Percentiles rank a stretch among this genome's conserved stretches.
phyloP scores from a whole-genome alignment of 2,329 filamentous ascomycete genomes.

The Colletotrichum truncatum region DNA sequence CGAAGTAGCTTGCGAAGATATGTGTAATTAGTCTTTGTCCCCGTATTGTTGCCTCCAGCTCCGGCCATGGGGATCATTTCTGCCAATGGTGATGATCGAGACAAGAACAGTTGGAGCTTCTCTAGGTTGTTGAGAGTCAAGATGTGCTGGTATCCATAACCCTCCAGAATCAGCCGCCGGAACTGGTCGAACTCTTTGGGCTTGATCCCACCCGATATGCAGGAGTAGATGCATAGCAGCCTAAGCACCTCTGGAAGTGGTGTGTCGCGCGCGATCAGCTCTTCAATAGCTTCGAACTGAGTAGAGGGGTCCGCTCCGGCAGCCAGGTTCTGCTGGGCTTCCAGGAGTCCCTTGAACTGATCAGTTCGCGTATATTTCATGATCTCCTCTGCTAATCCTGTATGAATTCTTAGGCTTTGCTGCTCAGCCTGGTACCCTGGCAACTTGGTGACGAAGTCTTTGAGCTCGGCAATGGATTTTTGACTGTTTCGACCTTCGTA shows the following conservation, averaged over 20 bases:
- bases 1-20: slow-evolving; percentile 86
- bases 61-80: slow-evolving; percentile 82
- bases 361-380: slow-evolving; percentile 92
- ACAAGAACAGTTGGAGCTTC: slow-evolving; percentile 86
- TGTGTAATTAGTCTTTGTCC: slow-evolving; percentile 86
- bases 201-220: slow-evolving; percentile 87
- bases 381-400: slow-evolving; percentile 91
- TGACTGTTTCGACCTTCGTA: slow-evolving; percentile 88
- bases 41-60: slow-evolving; percentile 68
- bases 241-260: slow-evolving; percentile 85
- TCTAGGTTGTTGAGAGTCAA: slow-evolving; percentile 89
- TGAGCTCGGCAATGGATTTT: slow-evolving; percentile 86
- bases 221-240: slow-evolving; percentile 90
- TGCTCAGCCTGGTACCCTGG: slow-evolving; percentile 94
- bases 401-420: slow-evolving; percentile 90
- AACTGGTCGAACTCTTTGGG: slow-evolving; percentile 90
- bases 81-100: slow-evolving; percentile 79
- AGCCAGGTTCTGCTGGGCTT: slow-evolving; percentile 95
- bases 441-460: slow-evolving; percentile 93
- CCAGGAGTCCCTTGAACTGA: slow-evolving; percentile 85
- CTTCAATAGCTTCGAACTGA: slow-evolving; percentile 91
- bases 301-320: slow-evolving; percentile 88
- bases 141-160: slow-evolving; percentile 94
- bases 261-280: slow-evolving; percentile 89
- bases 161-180: slow-evolving; percentile 86